Evolutionary conservation across 345 rosid genomes (phyloP).

Genomic region (Lepidium sativum): DNA sequence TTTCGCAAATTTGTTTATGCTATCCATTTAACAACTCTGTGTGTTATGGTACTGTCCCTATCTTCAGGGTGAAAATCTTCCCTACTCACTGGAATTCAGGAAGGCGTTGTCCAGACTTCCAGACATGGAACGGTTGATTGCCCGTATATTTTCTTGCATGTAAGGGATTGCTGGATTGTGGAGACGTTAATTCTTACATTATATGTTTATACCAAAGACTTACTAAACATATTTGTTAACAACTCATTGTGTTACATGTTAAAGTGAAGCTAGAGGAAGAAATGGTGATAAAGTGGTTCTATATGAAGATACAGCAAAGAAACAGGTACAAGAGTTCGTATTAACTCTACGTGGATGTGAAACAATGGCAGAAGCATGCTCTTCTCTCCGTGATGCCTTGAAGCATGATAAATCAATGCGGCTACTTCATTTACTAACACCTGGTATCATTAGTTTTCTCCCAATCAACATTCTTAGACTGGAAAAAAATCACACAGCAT

Average conservation of each 20-base stretch:
- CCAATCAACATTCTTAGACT: conserved; percentile 6
- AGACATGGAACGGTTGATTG: conserved; percentile 92
- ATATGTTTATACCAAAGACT: not conserved
- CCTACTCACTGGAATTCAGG: conserved; percentile 61
- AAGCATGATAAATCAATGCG: conserved; percentile 54
- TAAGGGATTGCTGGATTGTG: conserved; percentile 25
- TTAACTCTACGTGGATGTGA: conserved; percentile 82
- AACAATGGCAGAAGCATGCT: conserved; percentile 66
- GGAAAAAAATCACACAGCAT: not conserved
- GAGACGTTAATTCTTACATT: conserved; percentile 4
- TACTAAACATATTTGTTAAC: not conserved
- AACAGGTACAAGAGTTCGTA: conserved; percentile 81
- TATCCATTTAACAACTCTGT: conserved; percentile 9
- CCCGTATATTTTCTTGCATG: conserved; percentile 74
- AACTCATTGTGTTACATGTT: conserved; percentile 7
- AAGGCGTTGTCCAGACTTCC: conserved; percentile 73
- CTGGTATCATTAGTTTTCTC: conserved; percentile 39
- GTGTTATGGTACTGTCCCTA: conserved; percentile 17
- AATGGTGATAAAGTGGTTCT: conserved; percentile 74
- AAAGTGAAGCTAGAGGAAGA: conserved; percentile 91
- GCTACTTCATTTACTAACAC: conserved; percentile 60
- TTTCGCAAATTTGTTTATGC: not conserved
- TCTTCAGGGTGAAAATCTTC: conserved; percentile 60
- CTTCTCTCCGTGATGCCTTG: conserved; percentile 57
- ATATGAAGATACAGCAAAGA: conserved; percentile 88